Percentiles rank a stretch among this genome's conserved stretches.
phyloP scores from a whole-genome alignment of 495 filamentous ascomycete species.

The Annulohypoxylon moriforme region DNA sequence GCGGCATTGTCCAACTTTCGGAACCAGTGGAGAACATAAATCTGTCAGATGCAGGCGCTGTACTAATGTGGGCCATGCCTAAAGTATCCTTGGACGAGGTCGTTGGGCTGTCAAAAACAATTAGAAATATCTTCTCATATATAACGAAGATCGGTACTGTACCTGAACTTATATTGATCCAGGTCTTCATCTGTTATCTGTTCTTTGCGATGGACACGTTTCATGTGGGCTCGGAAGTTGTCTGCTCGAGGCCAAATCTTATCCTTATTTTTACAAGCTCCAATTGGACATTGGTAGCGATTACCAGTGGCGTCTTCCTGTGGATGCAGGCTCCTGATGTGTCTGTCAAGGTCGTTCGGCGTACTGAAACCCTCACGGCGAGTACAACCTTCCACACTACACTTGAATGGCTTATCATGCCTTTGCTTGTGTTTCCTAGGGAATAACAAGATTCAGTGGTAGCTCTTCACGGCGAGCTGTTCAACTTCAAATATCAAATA shows the following conservation, averaged over 20 bases:
- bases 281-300: conserved; percentile 74
- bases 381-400: conserved; percentile 68
- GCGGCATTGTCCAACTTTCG: conserved; percentile 15
- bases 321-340: conserved; percentile 76
- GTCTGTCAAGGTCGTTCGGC: conserved; percentile 80
- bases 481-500: not conserved
- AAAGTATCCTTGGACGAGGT: conserved; percentile 12
- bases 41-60: conserved; percentile 15
- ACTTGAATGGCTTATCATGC: conserved; percentile 80
- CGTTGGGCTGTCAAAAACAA: conserved; percentile 22
- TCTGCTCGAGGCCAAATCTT: conserved; percentile 91
- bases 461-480: not conserved
- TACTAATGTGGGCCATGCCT: conserved; percentile 11
- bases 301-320: conserved; percentile 60
- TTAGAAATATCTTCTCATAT: conserved; percentile 21
- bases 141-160: conserved; percentile 53
- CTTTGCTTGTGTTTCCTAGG: conserved; percentile 83
- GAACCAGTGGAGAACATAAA: conserved; percentile 6
- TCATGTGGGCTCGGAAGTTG: conserved; percentile 90
- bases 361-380: conserved; percentile 80
- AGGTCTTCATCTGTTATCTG: conserved; percentile 57
- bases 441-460: conserved; percentile 18
- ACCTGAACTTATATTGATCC: conserved; percentile 61
- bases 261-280: conserved; percentile 69
- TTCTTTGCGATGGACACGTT: conserved; percentile 71